phyloP scores from a whole-genome alignment of 352 stramenopile species.

The Phytopythium ostracodes region DNA sequence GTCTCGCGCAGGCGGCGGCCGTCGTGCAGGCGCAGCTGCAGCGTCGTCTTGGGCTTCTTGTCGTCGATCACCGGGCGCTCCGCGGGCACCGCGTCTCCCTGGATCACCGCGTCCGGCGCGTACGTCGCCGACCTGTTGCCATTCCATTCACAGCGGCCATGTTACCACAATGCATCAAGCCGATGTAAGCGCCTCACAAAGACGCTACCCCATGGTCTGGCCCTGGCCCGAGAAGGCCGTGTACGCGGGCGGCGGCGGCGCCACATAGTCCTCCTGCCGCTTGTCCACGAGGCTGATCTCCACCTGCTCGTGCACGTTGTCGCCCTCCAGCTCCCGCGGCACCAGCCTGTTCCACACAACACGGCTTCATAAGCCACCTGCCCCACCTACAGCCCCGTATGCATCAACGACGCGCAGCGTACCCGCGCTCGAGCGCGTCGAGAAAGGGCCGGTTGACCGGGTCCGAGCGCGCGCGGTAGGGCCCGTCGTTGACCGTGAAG shows the following conservation, averaged over 20 bases:
- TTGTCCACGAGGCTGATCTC: slow-evolving; percentile 86
- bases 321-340: slow-evolving; percentile 68
- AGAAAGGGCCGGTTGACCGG: slow-evolving; percentile 73
- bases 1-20: slow-evolving; percentile 75
- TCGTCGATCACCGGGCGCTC: slow-evolving; percentile 78
- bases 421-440: slow-evolving; percentile 75
- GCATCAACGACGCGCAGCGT: too few species aligned
- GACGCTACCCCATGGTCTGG: slow-evolving; percentile 70
- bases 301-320: slow-evolving; percentile 62
- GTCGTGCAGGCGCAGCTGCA: slow-evolving; percentile 88
- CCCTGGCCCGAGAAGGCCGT: slow-evolving; percentile 83
- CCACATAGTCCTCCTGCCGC: slow-evolving; percentile 78
- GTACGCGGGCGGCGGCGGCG: slow-evolving; percentile 66
- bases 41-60: slow-evolving; percentile 80
- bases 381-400: too few species aligned
- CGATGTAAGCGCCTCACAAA: too few species aligned
- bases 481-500: slow-evolving; percentile 79
- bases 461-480: slow-evolving; percentile 70
- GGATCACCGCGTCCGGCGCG: slow-evolving; percentile 43
- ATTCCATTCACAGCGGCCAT: slow-evolving; percentile 14
- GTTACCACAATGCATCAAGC: too few species aligned
- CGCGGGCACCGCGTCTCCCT: slow-evolving; percentile 21
- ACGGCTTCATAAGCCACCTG: background rate
- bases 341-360: slow-evolving; percentile 31
- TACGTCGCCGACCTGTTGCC: slow-evolving; percentile 36